A percentile compares a stretch with the other conserved stretches of the same genome.
Conservation (phyloP, 2,329 filamentous ascomycete genomes). For the Didymella glomerata region DNA sequence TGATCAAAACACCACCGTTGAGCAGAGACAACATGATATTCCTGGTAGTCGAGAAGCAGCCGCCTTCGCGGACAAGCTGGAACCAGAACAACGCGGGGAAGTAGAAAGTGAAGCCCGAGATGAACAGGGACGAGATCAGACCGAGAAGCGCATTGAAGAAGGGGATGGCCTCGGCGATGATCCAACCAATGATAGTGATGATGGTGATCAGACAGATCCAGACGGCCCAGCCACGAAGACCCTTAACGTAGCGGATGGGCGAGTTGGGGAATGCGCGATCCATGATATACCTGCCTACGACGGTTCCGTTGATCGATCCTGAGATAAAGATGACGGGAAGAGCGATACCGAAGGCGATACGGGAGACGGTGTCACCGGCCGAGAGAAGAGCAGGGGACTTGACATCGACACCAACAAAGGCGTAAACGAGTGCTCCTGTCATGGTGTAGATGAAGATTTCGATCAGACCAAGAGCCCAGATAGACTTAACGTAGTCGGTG, state of each 20-base stretch:
- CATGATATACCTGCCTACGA: slow-evolving; percentile 72
- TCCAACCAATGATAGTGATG: slow-evolving; percentile 70
- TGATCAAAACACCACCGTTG: slow-evolving; percentile 40
- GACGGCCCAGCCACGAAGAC: slow-evolving; percentile 53
- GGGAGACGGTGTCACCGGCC: slow-evolving; percentile 65
- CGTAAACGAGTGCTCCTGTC: slow-evolving; percentile 74
- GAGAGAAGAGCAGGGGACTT: slow-evolving; percentile 72
- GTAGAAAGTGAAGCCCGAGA: slow-evolving; percentile 70
- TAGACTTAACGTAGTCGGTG: slow-evolving; percentile 66
- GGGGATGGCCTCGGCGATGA: slow-evolving; percentile 75
- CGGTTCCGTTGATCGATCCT: slow-evolving; percentile 73
- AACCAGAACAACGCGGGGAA: slow-evolving; percentile 53
- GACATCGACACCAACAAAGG: slow-evolving; percentile 69
- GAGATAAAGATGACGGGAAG: slow-evolving; percentile 77
- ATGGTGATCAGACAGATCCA: slow-evolving; percentile 67
- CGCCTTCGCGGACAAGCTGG: slow-evolving; percentile 53
- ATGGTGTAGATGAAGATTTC: slow-evolving; percentile 71
- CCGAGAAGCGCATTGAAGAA: slow-evolving; percentile 75
- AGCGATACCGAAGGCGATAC: slow-evolving; percentile 75
- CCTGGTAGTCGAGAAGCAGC: slow-evolving; percentile 50
- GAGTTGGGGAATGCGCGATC: slow-evolving; percentile 67
- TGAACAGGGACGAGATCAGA: slow-evolving; percentile 69
- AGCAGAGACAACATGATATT: slow-evolving; percentile 44
- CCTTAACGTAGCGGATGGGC: slow-evolving; percentile 55
- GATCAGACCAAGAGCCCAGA: slow-evolving; percentile 65